Conservation (phyloP, 2,329 filamentous ascomycete species). For the Plenodomus biglobosus region DNA sequence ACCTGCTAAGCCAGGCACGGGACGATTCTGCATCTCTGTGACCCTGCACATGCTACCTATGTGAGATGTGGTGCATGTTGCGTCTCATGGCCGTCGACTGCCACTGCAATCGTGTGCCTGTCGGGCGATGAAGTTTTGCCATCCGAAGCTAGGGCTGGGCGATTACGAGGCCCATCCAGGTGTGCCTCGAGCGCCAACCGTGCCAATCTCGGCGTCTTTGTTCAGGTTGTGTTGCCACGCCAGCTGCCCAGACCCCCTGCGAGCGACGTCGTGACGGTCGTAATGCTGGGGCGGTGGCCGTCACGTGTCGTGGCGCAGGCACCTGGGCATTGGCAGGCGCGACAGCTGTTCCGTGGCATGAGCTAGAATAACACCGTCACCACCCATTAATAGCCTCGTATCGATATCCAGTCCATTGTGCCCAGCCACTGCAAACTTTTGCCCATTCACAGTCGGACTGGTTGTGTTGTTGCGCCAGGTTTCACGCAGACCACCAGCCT, state of each 20-base stretch:
- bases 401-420: slow-evolving; percentile 5
- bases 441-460: slow-evolving; percentile 2
- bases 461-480: slow-evolving; percentile 22
- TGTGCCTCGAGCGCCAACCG: slow-evolving; percentile 9
- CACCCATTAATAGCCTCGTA: slow-evolving; percentile 1
- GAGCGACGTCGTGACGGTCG: slow-evolving; percentile 5
- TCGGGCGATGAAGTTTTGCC: neutral
- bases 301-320: slow-evolving; percentile 21
- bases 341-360: slow-evolving; percentile 9
- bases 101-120: neutral
- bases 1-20: slow-evolving; percentile 13
- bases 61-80: slow-evolving; percentile 8
- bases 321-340: slow-evolving; percentile 7
- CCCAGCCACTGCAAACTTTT: neutral
- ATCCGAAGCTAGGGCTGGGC: neutral
- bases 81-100: slow-evolving; percentile 12
- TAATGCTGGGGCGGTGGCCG: slow-evolving; percentile 11
- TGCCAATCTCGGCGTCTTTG: slow-evolving; percentile 15
- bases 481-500: slow-evolving; percentile 34
- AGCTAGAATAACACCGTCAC: slow-evolving; percentile 10
- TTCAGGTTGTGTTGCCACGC: slow-evolving; percentile 19
- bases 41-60: slow-evolving; percentile 4
- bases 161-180: slow-evolving; percentile 15
- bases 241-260: slow-evolving; percentile 6
- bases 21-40: slow-evolving; percentile 4